Evolutionary conservation across 1,284 basidiomycete species (phyloP).

Genomic region (Pseudozyma sp.): DNA sequence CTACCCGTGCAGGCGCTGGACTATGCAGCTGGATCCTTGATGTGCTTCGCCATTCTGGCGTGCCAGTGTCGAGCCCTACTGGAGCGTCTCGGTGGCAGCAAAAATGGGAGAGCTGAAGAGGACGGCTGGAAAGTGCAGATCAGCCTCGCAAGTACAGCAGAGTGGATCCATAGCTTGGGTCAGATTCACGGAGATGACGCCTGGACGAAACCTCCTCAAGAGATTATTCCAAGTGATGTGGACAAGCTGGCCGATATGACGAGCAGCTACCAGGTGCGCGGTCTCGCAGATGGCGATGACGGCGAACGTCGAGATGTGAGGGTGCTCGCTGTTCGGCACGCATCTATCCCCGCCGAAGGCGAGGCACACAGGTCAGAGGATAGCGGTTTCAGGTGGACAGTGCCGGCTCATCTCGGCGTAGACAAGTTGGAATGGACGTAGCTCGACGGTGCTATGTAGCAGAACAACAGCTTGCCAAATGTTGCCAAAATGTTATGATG

Average conservation of each 20-base stretch:
- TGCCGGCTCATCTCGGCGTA: constrained; percentile 28
- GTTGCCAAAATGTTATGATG: too few species aligned
- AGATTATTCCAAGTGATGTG: constrained; percentile 4
- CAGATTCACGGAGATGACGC: constrained; percentile 21
- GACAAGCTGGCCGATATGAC: constrained; percentile 1
- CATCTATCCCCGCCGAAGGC: background rate
- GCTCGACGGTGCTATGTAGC: too few species aligned
- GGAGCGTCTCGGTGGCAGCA: background rate
- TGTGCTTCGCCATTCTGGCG: constrained; percentile 68
- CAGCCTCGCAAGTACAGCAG: constrained; percentile 28
- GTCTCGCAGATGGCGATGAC: background rate
- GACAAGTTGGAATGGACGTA: constrained; percentile 21
- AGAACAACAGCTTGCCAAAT: background rate
- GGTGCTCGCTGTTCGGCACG: constrained; percentile 31
- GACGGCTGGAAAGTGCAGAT: constrained; percentile 35
- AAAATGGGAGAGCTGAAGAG: background rate
- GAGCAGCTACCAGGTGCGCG: constrained; percentile 20
- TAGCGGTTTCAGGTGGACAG: constrained; percentile 11
- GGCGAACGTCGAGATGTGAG: background rate
- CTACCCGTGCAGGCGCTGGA: constrained; percentile 77
- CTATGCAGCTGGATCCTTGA: constrained; percentile 75
- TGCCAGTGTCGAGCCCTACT: constrained; percentile 19
- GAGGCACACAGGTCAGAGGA: background rate
- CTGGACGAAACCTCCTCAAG: constrained; percentile 17
- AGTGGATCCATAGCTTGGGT: constrained; percentile 33